Base-by-base conservation (phyloP, 192 early-diverging fungal species). In the Funneliformis mosseae region DNA sequence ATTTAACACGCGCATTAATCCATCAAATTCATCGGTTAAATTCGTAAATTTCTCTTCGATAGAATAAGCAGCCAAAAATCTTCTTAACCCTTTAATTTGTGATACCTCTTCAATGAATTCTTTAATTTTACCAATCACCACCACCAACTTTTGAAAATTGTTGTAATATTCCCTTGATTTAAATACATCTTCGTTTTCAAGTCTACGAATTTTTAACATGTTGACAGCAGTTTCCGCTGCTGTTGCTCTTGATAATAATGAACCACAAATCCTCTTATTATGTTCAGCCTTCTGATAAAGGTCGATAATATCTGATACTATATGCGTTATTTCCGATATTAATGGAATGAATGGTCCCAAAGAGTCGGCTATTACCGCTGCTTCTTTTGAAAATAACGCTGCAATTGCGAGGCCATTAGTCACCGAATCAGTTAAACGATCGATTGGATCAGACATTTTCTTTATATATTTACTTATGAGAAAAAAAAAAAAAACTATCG, bases 231-330 rank as follows among this genome's bases (percentile, higher is more conserved):
- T 68, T 71, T 79, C 28, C 41, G 78, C 78, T 11, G 42, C 23
- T 60, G 62, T 71, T 9, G 46, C 78, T 18, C 78, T 43, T 39
- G 38, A 8, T n/a, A 79, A 27, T 23, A 79, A 60, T 14, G 69
- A 69, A 59, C 68, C 67, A 79, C 78, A 79, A 23, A 71, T 79
- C 18, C 68, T 43, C 61, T 61, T 79, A 41, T 79, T 79, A 79
- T 79, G 78, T 61, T 79, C 67, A 23, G 78, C 78, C 3, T 25
- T 71, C 60, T 79, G 45, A 79, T 79, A 79, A 41, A 79, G 27
- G 3, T 68, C 16, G 6, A 79, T 67, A 28, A 79, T 67, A 42
- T 79, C 78, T 39, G 14, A 11, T n/a, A 71, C 66, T 27, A 79
- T 7, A 55, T 18, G n/a, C 0, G 55, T 10, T n/a, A 79, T 60